A percentile compares a stretch with the other conserved stretches of the same genome.
phyloP scores from a whole-genome alignment of 331 rosid genomes.

The Malus hybrid region DNA sequence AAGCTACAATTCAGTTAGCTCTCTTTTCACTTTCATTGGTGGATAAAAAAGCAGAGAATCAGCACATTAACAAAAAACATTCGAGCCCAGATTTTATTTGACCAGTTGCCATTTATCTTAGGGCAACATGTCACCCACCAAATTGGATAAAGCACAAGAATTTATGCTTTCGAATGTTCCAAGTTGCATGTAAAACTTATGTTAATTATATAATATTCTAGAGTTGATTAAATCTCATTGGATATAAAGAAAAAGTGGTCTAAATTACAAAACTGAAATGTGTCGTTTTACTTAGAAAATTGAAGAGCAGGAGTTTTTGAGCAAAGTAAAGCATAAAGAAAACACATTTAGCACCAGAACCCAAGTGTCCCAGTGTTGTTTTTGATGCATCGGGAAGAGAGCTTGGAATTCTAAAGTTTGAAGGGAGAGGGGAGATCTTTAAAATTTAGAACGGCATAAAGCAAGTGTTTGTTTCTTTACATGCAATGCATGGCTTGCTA shows the following conservation, averaged over 20 bases:
- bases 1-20: slow-evolving; percentile 50
- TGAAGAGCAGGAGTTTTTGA: neutral
- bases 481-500: slow-evolving; percentile 32
- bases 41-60: slow-evolving; percentile 32
- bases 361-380: slow-evolving; percentile 33
- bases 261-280: neutral
- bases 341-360: slow-evolving; percentile 44
- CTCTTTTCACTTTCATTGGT: slow-evolving; percentile 50
- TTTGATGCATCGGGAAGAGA: slow-evolving; percentile 69
- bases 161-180: slow-evolving; percentile 78
- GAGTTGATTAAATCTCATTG: neutral
- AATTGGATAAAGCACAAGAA: slow-evolving; percentile 47
- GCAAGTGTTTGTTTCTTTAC: slow-evolving; percentile 78
- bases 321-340: slow-evolving; percentile 60
- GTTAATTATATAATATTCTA: slow-evolving; percentile 2
- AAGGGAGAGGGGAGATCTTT: slow-evolving; percentile 35
- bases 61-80: slow-evolving; percentile 25
- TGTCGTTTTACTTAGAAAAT: neutral
- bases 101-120: slow-evolving; percentile 56
- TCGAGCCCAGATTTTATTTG: slow-evolving; percentile 39
- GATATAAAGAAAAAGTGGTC: slow-evolving; percentile 23
- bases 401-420: slow-evolving; percentile 88
- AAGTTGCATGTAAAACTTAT: slow-evolving; percentile 45
- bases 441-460: slow-evolving; percentile 31
- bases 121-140: slow-evolving; percentile 35